Conservation (phyloP, 352 stramenopile species). For the Phytophthora syringae region DNA sequence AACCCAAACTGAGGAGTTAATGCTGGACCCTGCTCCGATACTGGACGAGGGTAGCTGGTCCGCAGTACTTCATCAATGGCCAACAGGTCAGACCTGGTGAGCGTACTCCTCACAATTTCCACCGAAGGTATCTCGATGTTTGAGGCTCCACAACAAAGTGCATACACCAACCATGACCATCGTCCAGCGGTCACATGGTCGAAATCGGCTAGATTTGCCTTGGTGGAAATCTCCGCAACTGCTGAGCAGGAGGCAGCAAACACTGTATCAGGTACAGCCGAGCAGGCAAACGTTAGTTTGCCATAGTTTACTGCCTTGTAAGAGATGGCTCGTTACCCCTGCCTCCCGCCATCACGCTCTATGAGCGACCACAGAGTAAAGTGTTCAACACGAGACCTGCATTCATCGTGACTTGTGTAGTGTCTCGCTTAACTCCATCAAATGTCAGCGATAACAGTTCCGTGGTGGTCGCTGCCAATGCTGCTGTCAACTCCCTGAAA, state of each 20-base stretch:
- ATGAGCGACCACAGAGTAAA: neutral
- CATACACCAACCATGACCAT: neutral
- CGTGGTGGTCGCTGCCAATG: neutral
- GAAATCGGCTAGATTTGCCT: neutral
- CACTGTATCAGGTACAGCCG: neutral
- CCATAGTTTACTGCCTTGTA: neutral
- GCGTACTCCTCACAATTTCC: neutral
- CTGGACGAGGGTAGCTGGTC: neutral
- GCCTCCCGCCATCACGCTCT: neutral
- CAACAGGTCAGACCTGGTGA: neutral
- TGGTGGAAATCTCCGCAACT: neutral
- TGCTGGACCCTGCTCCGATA: too few relatives aligned
- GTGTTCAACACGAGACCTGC: neutral
- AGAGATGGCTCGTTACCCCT: too few relatives aligned
- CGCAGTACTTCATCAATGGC: neutral
- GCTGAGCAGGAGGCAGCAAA: neutral
- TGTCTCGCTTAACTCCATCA: too few relatives aligned
- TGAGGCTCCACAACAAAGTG: neutral
- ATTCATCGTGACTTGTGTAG: conserved; percentile 1
- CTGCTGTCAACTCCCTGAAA: neutral
- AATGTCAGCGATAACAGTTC: too few relatives aligned
- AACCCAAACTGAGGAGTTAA: neutral
- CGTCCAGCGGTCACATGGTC: neutral
- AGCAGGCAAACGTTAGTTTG: neutral
- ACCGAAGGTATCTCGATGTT: neutral